Conservation (phyloP, 495 filamentous ascomycete species). For the Penicillium alfredii region DNA sequence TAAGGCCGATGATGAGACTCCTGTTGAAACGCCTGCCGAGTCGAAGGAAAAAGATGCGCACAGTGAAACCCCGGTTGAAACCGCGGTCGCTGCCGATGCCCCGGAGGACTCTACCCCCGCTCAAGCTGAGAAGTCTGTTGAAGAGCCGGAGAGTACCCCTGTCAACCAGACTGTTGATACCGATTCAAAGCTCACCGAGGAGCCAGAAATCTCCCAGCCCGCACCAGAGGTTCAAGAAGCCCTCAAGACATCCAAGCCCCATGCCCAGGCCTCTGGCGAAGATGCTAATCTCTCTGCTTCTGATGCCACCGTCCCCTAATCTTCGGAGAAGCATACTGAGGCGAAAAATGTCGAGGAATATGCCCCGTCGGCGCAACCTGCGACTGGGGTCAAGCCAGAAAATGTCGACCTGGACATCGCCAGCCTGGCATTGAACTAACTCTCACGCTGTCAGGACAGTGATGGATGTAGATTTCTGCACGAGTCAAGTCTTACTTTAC, state of each 20-base stretch:
- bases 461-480: conserved; percentile 1
- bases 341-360: conserved; percentile 3
- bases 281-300: conserved; percentile 3
- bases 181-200: background rate
- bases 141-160: conserved; percentile 1
- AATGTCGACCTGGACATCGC: conserved; percentile 28
- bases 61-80: background rate
- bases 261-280: background rate
- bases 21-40: conserved; percentile 3
- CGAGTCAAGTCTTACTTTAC: conserved; percentile 4
- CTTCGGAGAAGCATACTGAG: conserved; percentile 4
- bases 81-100: too few relatives aligned
- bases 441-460: too few relatives aligned
- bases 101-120: background rate
- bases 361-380: conserved; percentile 5
- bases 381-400: conserved; percentile 12
- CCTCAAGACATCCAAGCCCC: conserved; percentile 1
- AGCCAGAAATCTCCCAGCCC: background rate
- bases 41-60: background rate
- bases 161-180: background rate
- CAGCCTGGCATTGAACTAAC: conserved; percentile 25
- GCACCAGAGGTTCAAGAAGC: conserved; percentile 4
- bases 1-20: background rate
- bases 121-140: background rate
- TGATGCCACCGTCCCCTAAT: conserved; percentile 3